Conservation (phyloP, 805 yeast genomes). For the Schizosaccharomyces pombe region DNA sequence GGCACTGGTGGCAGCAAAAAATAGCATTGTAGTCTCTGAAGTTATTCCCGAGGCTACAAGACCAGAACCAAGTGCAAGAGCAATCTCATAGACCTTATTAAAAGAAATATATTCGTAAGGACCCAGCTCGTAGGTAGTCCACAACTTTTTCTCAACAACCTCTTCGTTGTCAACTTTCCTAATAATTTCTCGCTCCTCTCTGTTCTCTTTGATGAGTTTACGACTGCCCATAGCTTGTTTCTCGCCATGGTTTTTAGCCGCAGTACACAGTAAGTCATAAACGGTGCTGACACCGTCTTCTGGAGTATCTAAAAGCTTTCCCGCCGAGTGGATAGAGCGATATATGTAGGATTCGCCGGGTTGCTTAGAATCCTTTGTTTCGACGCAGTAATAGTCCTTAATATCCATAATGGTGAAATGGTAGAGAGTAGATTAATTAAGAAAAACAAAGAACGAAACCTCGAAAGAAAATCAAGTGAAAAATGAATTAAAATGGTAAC, state of each 20-base stretch:
- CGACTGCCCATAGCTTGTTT: conserved; percentile 54
- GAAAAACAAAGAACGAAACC: too few relatives aligned
- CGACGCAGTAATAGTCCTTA: not conserved
- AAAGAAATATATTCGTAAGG: conserved; percentile 45
- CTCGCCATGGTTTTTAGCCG: conserved; percentile 31
- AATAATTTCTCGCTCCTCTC: conserved; percentile 47
- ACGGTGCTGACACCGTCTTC: conserved; percentile 37
- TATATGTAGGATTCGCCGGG: not conserved
- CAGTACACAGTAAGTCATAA: conserved; percentile 43
- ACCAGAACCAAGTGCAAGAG: conserved; percentile 47
- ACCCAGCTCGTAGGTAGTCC: conserved; percentile 66
- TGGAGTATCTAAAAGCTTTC: conserved; percentile 33
- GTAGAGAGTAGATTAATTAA: too few relatives aligned
- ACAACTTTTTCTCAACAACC: conserved; percentile 50
- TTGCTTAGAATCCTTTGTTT: not conserved
- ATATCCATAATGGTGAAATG: not conserved
- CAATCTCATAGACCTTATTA: conserved; percentile 27
- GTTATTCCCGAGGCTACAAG: conserved; percentile 45
- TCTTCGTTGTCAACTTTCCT: conserved; percentile 61
- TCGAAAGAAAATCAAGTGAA: not conserved
- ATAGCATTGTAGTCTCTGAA: conserved; percentile 45
- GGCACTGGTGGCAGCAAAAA: conserved; percentile 50
- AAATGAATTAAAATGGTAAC: not conserved
- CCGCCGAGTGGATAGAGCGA: conserved; percentile 5
- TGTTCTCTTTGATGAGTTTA: conserved; percentile 46